Base-by-base conservation (phyloP, 164 flowering plant genomes). In the Cinnamomum chago region DNA sequence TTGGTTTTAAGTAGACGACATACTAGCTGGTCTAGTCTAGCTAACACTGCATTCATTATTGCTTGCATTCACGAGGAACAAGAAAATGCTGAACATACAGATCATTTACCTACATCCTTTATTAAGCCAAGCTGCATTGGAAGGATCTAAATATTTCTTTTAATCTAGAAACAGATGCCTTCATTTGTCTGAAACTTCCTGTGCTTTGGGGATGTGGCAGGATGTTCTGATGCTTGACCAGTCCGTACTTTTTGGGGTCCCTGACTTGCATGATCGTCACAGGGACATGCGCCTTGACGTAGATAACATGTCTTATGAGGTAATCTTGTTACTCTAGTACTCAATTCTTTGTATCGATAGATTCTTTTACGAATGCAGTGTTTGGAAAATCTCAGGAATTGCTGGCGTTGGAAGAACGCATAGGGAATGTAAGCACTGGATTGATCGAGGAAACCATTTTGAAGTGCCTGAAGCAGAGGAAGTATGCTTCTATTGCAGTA, bases 241-340 rank as follows among this genome's bases (percentile, higher is more conserved):
- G 50, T 85, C 97, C 2, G 80, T 86, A 24, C 76, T 89, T 28
- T 86, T 85, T 76, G 97, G 92, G 62, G 86, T 85, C 75, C 85
- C 91, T 72, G 92, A 92, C 78, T 75, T 86, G 73, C 94, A 91
- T 73, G 99, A 95, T 74, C 84, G 92, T 70, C 97, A 95, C 77
- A 87, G 98, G 76, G 98, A 95, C 73, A 90, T 95, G 99, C 89
- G 99, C 23, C 92, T 95, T 73, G 99, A 95, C 82, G 94, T 95
- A 58, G 99, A 95, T 78, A 91, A 93, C 82, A 95, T 95, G 99
- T 90, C 95, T 65, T 92, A 92, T 76, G 97, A 92, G 95, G 97
- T 92, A 27, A 71, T 67, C 11, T 67, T 15, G 7, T 67, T 14
- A 67, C 35, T 35, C 69, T 25, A 15, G 20, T 3, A 15, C 60